Conservation (phyloP, 2,329 filamentous ascomycete species). For the Rutstroemia sydowiana region DNA sequence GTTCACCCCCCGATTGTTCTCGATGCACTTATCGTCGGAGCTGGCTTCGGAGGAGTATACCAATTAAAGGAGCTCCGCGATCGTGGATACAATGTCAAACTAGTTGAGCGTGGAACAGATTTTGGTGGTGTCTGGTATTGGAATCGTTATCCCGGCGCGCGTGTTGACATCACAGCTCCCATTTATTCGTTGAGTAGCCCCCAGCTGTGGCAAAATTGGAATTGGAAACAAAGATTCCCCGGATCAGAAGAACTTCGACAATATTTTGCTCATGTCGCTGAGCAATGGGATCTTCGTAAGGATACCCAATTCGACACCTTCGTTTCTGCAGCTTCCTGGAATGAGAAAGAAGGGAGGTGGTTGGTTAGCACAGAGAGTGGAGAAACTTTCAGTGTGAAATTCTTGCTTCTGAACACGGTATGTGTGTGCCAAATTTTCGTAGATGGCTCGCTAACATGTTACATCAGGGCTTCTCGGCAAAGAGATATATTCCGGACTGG, state of each 20-base stretch:
- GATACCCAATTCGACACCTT: slow-evolving; percentile 31
- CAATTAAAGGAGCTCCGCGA: slow-evolving; percentile 34
- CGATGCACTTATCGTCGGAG: slow-evolving; percentile 26
- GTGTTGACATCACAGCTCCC: slow-evolving; percentile 36
- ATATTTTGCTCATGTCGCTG: slow-evolving; percentile 55
- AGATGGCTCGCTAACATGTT: slow-evolving; percentile 27
- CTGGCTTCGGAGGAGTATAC: slow-evolving; percentile 19
- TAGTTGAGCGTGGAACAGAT: slow-evolving; percentile 46
- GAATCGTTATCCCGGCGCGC: slow-evolving; percentile 34
- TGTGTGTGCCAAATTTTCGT: too few relatives aligned
- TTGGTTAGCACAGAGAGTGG: slow-evolving; percentile 30
- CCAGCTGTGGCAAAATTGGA: slow-evolving; percentile 45
- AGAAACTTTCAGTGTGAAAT: neutral
- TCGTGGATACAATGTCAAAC: slow-evolving; percentile 38
- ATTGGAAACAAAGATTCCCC: slow-evolving; percentile 47
- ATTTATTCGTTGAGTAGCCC: slow-evolving; percentile 39
- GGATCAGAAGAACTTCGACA: slow-evolving; percentile 42
- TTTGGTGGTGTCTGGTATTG: slow-evolving; percentile 44
- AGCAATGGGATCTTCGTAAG: slow-evolving; percentile 46
- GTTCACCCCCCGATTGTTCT: slow-evolving; percentile 14
- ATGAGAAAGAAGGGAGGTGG: slow-evolving; percentile 13
- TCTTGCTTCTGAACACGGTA: too few relatives aligned
- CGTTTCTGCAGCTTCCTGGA: slow-evolving; percentile 21
- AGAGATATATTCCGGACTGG: slow-evolving; percentile 20
- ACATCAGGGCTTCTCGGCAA: slow-evolving; percentile 22